Percentiles rank a stretch among this genome's conserved stretches.
These are phyloP conservation scores for Penicillium capsulatum DNA, from an alignment of 2,329 filamentous ascomycete genomes.

Conservation along the genomic window DNA sequence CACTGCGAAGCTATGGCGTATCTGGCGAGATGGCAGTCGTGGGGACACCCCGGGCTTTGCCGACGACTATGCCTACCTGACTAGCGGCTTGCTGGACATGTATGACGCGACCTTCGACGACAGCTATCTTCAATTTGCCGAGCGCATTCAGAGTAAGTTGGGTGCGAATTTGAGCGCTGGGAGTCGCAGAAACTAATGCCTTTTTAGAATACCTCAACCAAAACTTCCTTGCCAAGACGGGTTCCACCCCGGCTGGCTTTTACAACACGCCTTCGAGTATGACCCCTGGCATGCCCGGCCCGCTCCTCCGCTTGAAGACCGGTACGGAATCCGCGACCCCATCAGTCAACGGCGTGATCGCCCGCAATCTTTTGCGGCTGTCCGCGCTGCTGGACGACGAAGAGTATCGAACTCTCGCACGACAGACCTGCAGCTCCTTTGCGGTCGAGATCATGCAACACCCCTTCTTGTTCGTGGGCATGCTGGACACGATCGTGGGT, in stretches of 20 bases:
- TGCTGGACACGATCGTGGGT: constrained; percentile 72
- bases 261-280: constrained; percentile 43
- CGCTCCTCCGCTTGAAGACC: constrained; percentile 82
- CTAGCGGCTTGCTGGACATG: constrained; percentile 75
- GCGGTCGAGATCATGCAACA: constrained; percentile 89
- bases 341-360: constrained; percentile 83
- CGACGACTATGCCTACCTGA: constrained; percentile 90
- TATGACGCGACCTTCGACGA: constrained; percentile 79
- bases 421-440: constrained; percentile 76
- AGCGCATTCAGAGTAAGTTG: constrained; percentile 66
- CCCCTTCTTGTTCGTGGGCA: constrained; percentile 81
- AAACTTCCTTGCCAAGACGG: constrained; percentile 68
- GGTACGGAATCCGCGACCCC: constrained; percentile 92
- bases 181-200: not conserved
- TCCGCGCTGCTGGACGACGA: constrained; percentile 64
- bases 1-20: constrained; percentile 63
- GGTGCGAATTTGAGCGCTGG: constrained; percentile 4
- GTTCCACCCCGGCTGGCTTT: constrained; percentile 37
- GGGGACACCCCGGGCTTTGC: constrained; percentile 71
- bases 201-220: constrained; percentile 64
- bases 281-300: constrained; percentile 56
- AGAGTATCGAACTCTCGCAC: constrained; percentile 60
- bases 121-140: constrained; percentile 72
- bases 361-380: constrained; percentile 80
- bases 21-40: constrained; percentile 63